Conservation (phyloP, 2,329 filamentous ascomycete genomes). For the Penicillium sclerotigenum region DNA sequence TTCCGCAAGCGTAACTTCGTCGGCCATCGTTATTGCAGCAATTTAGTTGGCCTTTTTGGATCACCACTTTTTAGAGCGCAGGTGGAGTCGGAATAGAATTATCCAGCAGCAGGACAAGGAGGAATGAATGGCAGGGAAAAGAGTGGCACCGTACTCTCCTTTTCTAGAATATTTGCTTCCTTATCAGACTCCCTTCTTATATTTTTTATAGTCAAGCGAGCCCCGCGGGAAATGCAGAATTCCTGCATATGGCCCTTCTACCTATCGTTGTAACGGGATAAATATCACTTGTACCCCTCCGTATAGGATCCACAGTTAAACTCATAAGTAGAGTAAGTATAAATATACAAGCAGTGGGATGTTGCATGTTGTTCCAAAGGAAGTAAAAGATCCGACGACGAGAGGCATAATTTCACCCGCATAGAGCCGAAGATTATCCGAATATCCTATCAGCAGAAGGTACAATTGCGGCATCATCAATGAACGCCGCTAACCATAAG, state of each 20-base stretch:
- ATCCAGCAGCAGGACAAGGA: not conserved
- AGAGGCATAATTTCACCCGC: not conserved
- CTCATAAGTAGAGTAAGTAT: not conserved
- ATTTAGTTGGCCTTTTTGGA: not conserved
- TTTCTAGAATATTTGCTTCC: not conserved
- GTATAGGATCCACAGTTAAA: not conserved
- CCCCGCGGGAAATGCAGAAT: not conserved
- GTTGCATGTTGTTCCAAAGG: not conserved
- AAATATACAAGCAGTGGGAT: not conserved
- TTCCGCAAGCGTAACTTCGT: not conserved
- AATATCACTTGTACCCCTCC: not conserved
- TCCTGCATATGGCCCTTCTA: not conserved
- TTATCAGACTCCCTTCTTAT: not conserved
- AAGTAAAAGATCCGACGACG: not conserved
- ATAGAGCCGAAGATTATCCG: not conserved
- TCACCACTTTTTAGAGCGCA: not conserved
- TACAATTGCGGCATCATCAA: not conserved
- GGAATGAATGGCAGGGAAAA: not conserved
- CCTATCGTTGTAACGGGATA: not conserved
- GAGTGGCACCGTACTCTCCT: not conserved
- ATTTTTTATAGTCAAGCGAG: not conserved
- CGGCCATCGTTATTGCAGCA: not conserved
- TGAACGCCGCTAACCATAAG: not conserved
- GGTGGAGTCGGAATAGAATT: not conserved
- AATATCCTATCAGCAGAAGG: not conserved